These are phyloP conservation scores for Neoarthrinium moseri DNA, from an alignment of 2,329 filamentous ascomycete species.

Conservation along the genomic window DNA sequence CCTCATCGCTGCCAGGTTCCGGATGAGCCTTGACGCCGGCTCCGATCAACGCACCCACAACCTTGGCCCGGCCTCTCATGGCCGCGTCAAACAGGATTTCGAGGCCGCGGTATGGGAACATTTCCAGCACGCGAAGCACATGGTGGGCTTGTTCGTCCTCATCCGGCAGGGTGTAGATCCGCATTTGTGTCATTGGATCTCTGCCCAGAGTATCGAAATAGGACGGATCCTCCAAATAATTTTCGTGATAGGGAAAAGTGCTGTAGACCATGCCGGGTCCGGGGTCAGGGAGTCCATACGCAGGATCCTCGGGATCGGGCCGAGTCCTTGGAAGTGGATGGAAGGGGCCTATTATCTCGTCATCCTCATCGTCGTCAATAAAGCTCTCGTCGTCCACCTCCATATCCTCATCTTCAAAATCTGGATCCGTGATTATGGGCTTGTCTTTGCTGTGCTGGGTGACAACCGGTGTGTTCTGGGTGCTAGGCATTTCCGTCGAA, in stretches of 20 bases:
- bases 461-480: no score
- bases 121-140: not conserved
- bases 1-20: not conserved
- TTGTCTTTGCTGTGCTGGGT: no score
- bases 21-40: not conserved
- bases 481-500: no score
- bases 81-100: constrained; percentile 1
- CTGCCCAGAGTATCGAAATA: not conserved
- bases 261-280: not conserved
- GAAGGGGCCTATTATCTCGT: not conserved
- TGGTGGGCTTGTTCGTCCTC: not conserved
- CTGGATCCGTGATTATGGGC: no score
- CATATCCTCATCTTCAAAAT: no score
- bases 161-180: not conserved
- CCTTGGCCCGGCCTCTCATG: not conserved
- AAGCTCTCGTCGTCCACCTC: no score
- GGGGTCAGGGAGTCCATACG: not conserved
- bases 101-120: not conserved
- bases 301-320: not conserved
- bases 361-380: not conserved
- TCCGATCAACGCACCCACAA: not conserved
- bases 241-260: not conserved
- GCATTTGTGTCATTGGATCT: not conserved
- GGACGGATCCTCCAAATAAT: not conserved
- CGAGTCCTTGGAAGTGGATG: not conserved